Base-by-base conservation (phyloP, 75 land plant species). In the Sequoia sempervirens region DNA sequence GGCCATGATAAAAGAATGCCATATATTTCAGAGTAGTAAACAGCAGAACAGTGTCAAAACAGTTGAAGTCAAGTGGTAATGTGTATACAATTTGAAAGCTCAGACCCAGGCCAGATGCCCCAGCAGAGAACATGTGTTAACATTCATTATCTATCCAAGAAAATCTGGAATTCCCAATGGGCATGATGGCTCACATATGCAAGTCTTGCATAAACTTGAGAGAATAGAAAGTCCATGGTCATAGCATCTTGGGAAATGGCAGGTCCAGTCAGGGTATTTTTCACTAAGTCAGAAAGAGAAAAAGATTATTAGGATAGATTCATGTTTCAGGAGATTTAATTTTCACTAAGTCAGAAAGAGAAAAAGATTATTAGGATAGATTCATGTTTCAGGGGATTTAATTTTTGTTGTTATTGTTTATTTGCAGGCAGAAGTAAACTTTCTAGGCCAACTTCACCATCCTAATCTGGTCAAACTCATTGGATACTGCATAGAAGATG, bases 381-480 rank as follows among this genome's bases (percentile, higher is more conserved):
- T 78, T 45, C n/a, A 43, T 43, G 46, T 78, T 78, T n/a, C 18
- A 45, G 46, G 80, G 45, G 26, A 26, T 47, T 45, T 11, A 78
- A 78, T 8, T 26, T 43, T 26, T 78, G 28, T 78, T 78, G 45
- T 78, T 45, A 6, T 32, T 70, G 15, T 37, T 26, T 23, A 74
- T 61, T 84, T 89, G 83, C 80, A 87, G 58, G 90, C 89, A 75
- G 90, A 89, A 66, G 90, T 89, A 14, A 89, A 89, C 79, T 87
- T 89, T 47, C 90, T 89, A 20, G 86, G 90, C 12, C 70, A 84
- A 46, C 89, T 89, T 86, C 81, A 84, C 18, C 82, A 84, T 40
- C 86, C 90, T 8, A 89, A 84, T 78, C 54, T 88, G 64, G 90
- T 90, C 45, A 88, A 89, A 81, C 84, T 90, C 20, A 84, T 90